Conservation (phyloP, 1,284 basidiomycete species). For the Volvariella volvacea region DNA sequence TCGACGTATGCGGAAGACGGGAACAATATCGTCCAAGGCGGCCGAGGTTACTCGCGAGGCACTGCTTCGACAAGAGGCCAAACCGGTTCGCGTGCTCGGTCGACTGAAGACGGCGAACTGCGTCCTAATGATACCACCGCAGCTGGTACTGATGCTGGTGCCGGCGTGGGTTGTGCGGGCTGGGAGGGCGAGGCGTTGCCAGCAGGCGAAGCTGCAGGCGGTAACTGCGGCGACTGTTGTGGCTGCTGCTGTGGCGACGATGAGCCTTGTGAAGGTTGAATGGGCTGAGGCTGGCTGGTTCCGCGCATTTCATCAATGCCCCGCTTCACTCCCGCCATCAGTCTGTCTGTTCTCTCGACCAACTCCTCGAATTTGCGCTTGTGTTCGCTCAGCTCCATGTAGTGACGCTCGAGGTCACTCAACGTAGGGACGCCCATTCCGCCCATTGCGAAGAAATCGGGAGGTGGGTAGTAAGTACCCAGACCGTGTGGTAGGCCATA, state of each 20-base stretch:
- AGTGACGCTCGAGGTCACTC: conserved; percentile 64
- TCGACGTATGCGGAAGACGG: too few species aligned
- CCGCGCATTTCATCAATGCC: conserved; percentile 65
- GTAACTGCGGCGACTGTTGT: conserved; percentile 2
- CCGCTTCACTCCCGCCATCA: conserved; percentile 64
- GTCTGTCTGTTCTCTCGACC: conserved; percentile 62
- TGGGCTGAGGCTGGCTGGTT: not conserved
- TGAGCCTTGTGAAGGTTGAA: not conserved
- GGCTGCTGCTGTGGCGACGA: conserved; percentile 3
- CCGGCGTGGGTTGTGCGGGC: not conserved
- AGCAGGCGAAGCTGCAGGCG: not conserved
- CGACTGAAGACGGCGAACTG: too few species aligned
- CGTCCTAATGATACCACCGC: not conserved
- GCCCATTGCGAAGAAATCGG: conserved; percentile 19
- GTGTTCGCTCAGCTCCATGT: conserved; percentile 53
- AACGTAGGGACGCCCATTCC: conserved; percentile 41
- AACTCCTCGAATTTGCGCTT: conserved; percentile 60
- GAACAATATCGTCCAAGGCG: too few species aligned
- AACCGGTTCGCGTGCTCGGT: too few species aligned
- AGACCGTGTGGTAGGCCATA: conserved; percentile 26
- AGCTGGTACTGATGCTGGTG: not conserved
- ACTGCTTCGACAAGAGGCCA: too few species aligned
- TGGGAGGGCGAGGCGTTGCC: not conserved
- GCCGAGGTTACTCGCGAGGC: too few species aligned
- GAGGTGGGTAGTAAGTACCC: conserved; percentile 16